A percentile compares a stretch with the other conserved stretches of the same genome.
Conservation (phyloP, 2,329 filamentous ascomycete genomes). For the Colletotrichum gloeosporioides region DNA sequence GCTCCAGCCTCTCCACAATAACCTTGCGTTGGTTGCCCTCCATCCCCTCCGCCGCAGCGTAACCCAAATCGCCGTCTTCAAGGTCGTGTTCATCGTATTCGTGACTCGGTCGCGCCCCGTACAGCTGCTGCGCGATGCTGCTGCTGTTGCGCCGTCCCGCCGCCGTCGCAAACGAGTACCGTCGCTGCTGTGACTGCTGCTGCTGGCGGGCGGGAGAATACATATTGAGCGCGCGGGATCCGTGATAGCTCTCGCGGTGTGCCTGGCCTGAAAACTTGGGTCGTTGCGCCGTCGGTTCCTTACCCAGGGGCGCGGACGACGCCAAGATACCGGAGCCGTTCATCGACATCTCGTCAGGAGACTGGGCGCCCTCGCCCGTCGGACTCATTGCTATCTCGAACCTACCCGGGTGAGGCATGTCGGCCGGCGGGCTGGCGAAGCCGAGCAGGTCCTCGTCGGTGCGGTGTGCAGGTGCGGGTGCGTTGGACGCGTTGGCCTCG, state of each 20-base stretch:
- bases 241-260: conserved; percentile 38
- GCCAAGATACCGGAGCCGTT: conserved; percentile 13
- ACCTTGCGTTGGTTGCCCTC: conserved; percentile 91
- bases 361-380: conserved; percentile 43
- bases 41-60: conserved; percentile 91
- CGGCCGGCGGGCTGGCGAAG: conserved; percentile 63
- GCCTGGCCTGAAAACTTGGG: conserved; percentile 13
- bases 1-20: conserved; percentile 94
- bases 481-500: conserved; percentile 35
- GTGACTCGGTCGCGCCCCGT: conserved; percentile 36
- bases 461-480: conserved; percentile 34
- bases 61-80: conserved; percentile 90
- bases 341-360: conserved; percentile 38
- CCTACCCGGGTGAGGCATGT: conserved; percentile 76
- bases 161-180: conserved; percentile 59
- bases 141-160: conserved; percentile 52
- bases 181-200: conserved; percentile 41
- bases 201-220: conserved; percentile 52
- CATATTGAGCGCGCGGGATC: conserved; percentile 45
- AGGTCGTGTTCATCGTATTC: conserved; percentile 68
- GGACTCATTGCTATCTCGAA: conserved; percentile 68
- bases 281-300: conserved; percentile 1
- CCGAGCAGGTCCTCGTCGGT: conserved; percentile 73
- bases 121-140: conserved; percentile 59
- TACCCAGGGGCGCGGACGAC: conserved; percentile 3